Base-by-base conservation (phyloP, 2,329 filamentous ascomycete genomes). In the Cladophialophora yegresii region DNA sequence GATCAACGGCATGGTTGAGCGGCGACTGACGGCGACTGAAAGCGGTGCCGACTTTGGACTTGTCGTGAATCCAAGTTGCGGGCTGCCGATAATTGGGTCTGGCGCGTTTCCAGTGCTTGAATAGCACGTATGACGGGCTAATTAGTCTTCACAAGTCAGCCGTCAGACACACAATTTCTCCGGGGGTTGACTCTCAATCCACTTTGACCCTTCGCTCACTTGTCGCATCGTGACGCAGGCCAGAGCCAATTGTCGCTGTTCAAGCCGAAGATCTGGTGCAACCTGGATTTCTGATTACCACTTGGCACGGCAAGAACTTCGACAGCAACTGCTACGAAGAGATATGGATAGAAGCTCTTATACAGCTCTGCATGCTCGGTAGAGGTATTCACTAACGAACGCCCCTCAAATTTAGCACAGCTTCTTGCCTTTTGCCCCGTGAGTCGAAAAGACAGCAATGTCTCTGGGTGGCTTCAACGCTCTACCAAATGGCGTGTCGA, bases 1-100 rank as follows among this genome's bases (percentile, higher is more conserved):
- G 72, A 98, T 91, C 72, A 90, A 89, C 70, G 85, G 85, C 83
- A 87, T 88, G 50, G 50, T 40, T 61, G 54, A 13, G 23, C n/a
- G 13, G 36, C n/a, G 13, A n/a, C 13, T 26, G 4, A 13, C 16
- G 13, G 36, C n/a, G 36, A n/a, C 20, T 26, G 8, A 40, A 13
- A 32, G 22, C 4, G 28, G 2, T 4, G 28, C 10, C 13, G 47
- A 26, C 16, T 47, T 26, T 40, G 32, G 49, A 47, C 32, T 43
- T 54, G 49, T n/a, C 3, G 43, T 7, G 45, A 6, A 49, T 13
- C 1, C 47, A 16, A 50, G 23, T 26, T 4, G 4, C 9, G 7
- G 23, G 36, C 13, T 5, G 13, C 36, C n/a, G 36, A 40, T 40
- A 40, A 40, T 40, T 16, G 36, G 16, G 36, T 40, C 36, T 40